These are phyloP conservation scores for Penicillium canescens DNA, from an alignment of 495 filamentous ascomycete genomes.

Conservation along the genomic window DNA sequence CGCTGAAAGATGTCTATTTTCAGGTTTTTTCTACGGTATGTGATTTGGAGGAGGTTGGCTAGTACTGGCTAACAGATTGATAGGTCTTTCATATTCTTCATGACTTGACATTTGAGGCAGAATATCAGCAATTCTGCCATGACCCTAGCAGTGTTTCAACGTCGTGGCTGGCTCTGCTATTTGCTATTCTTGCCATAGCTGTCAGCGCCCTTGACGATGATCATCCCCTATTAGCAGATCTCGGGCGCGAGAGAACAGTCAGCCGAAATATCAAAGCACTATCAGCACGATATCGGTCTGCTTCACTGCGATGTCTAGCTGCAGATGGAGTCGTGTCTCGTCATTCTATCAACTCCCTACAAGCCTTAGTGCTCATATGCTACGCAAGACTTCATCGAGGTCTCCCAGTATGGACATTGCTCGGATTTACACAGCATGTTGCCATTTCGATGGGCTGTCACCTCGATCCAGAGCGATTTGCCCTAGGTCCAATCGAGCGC, in stretches of 20 bases:
- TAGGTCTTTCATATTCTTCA: constrained; percentile 49
- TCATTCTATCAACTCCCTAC: constrained; percentile 48
- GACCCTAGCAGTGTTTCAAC: constrained; percentile 40
- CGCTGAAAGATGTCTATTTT: constrained; percentile 41
- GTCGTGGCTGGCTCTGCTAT: constrained; percentile 47
- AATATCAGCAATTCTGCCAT: constrained; percentile 47
- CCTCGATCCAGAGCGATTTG: constrained; percentile 45
- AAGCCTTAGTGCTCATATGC: constrained; percentile 44
- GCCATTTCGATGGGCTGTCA: constrained; percentile 51
- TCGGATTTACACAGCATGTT: constrained; percentile 49
- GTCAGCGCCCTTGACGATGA: constrained; percentile 47
- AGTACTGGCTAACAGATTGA: background rate
- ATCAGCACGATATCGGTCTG: constrained; percentile 44
- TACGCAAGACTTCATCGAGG: constrained; percentile 46
- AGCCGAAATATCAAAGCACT: constrained; percentile 43
- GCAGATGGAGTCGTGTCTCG: constrained; percentile 45
- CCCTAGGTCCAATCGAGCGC: constrained; percentile 41
- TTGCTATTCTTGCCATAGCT: constrained; percentile 44
- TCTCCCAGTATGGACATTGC: constrained; percentile 40
- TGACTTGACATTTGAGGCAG: constrained; percentile 47
- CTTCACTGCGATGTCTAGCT: constrained; percentile 44
- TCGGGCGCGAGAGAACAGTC: constrained; percentile 41
- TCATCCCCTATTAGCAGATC: constrained; percentile 40
- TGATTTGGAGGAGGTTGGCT: background rate
- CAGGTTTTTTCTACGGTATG: constrained; percentile 42